phyloP scores from a whole-genome alignment of 345 rosid genomes.

The Populus alba region DNA sequence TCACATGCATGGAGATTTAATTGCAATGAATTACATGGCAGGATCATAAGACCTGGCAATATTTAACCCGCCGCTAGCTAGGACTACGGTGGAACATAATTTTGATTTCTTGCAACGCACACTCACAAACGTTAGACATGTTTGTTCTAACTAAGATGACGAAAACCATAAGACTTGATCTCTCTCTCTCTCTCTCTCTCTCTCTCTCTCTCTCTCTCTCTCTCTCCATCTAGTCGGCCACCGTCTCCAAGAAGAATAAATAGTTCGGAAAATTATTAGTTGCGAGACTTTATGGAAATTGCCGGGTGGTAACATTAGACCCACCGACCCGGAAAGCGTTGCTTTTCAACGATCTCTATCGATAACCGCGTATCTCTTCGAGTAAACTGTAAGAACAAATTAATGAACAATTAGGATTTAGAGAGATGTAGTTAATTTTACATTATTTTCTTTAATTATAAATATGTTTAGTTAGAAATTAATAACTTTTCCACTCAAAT shows the following conservation, averaged over 20 bases:
- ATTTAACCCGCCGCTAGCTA: not conserved
- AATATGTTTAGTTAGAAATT: too few species aligned
- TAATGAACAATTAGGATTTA: not conserved
- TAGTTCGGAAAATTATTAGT: too few species aligned
- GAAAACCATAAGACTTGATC: not conserved
- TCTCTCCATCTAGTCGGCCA: too few species aligned
- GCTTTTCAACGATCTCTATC: not conserved
- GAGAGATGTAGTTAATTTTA: too few species aligned
- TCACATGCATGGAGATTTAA: not conserved
- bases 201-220: rapidly evolving
- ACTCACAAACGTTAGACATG: not conserved
- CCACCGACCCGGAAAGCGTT: not conserved
- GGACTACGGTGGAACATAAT: not conserved
- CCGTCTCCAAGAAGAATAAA: too few species aligned
- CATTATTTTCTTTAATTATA: too few species aligned
- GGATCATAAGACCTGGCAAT: not conserved
- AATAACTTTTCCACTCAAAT: too few species aligned
- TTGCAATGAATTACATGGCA: not conserved
- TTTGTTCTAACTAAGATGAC: not conserved
- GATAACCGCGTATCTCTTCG: not conserved
- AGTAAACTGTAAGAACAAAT: not conserved
- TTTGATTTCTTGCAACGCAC: not conserved
- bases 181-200: rapidly evolving
- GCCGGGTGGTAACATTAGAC: not conserved
- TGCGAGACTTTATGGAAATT: not conserved